Evolutionary conservation across 805 yeast species (phyloP).

Genomic region (Teunomyces lycoperdinae): DNA sequence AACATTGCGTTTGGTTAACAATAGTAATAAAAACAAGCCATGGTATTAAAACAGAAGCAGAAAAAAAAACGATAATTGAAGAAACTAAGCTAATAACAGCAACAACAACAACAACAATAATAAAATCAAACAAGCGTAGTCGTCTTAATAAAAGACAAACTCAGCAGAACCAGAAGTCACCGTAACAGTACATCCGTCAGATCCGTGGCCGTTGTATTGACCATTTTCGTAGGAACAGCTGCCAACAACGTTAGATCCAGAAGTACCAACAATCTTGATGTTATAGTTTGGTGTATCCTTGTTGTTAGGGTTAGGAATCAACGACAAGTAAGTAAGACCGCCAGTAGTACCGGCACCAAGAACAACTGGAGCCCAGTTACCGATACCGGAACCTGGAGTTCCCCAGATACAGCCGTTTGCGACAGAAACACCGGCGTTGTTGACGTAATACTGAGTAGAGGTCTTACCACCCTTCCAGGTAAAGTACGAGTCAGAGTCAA

Average conservation of each 20-base stretch:
- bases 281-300: conserved; percentile 38
- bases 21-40: not conserved
- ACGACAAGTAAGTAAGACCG: conserved; percentile 63
- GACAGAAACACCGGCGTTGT: conserved; percentile 69
- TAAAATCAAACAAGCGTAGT: not conserved
- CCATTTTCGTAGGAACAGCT: conserved; percentile 44
- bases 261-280: conserved; percentile 45
- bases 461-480: conserved; percentile 62
- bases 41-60: conserved; percentile 5
- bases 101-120: not conserved
- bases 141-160: conserved; percentile 51
- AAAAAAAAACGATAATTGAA: conserved; percentile 2
- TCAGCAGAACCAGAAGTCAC: conserved; percentile 59
- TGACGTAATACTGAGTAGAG: conserved; percentile 72
- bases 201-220: conserved; percentile 47
- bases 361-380: conserved; percentile 80
- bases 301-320: conserved; percentile 80
- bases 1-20: conserved; percentile 38
- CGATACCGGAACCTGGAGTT: conserved; percentile 51
- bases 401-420: conserved; percentile 77
- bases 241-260: conserved; percentile 36
- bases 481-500: conserved; percentile 57
- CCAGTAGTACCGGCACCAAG: conserved; percentile 70
- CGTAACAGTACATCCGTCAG: conserved; percentile 79
- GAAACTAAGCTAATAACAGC: not conserved